A percentile compares a stretch with the other conserved stretches of the same genome.
Conservation (phyloP, 495 filamentous ascomycete species). For the Halenospora varia region DNA sequence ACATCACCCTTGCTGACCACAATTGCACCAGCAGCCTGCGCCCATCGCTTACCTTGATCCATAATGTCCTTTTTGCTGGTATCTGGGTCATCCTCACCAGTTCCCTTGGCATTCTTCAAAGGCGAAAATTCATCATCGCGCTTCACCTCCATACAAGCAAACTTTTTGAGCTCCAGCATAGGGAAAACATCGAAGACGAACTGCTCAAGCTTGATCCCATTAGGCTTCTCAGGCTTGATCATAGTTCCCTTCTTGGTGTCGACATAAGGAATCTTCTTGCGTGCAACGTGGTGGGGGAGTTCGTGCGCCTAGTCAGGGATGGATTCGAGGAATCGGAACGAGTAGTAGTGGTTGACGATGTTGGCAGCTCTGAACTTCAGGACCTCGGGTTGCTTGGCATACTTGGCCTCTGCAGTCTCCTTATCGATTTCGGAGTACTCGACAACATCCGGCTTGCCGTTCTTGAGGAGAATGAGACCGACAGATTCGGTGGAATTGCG, state of each 20-base stretch:
- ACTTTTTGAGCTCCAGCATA: constrained; percentile 77
- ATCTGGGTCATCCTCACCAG: constrained; percentile 89
- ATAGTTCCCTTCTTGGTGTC: constrained; percentile 69
- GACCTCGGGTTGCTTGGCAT: constrained; percentile 74
- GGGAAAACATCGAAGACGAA: constrained; percentile 99
- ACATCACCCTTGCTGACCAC: constrained; percentile 66
- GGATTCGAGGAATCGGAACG: constrained; percentile 83
- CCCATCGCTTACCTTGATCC: constrained; percentile 81
- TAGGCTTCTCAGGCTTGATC: constrained; percentile 88
- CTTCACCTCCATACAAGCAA: constrained; percentile 92
- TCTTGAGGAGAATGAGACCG: constrained; percentile 89
- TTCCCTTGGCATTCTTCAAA: constrained; percentile 90
- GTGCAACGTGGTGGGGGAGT: constrained; percentile 91
- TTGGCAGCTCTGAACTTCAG: constrained; percentile 97
- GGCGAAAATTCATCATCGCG: constrained; percentile 98
- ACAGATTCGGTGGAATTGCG: constrained; percentile 95
- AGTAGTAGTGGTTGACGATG: constrained; percentile 99
- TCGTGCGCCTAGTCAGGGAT: constrained; percentile 82
- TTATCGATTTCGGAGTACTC: constrained; percentile 98
- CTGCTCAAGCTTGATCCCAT: constrained; percentile 98
- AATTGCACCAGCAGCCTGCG: constrained; percentile 69
- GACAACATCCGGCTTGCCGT: constrained; percentile 95
- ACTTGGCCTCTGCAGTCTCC: constrained; percentile 80
- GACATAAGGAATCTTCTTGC: constrained; percentile 95
- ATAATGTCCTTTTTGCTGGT: constrained; percentile 88